Evolutionary conservation across 2,329 filamentous ascomycete species (phyloP).

Genomic region (Juglanconis sp.): DNA sequence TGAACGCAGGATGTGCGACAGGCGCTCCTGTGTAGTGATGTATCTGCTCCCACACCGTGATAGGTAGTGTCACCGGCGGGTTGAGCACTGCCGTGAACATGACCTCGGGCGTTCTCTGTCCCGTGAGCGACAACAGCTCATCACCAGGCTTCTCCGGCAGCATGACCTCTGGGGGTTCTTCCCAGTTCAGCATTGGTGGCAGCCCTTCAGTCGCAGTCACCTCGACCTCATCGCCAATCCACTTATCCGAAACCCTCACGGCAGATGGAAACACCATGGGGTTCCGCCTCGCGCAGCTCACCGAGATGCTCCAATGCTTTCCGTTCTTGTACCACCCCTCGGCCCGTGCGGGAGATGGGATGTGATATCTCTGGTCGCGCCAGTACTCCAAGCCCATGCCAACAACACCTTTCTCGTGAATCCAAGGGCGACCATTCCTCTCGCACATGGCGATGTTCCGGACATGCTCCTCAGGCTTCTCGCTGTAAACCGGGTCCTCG

Average conservation of each 20-base stretch:
- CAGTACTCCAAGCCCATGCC: slow-evolving; percentile 77
- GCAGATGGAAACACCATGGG: slow-evolving; percentile 47
- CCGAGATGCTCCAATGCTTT: slow-evolving; percentile 62
- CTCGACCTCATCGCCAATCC: slow-evolving; percentile 67
- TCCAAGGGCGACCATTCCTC: slow-evolving; percentile 65
- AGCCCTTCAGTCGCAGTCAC: slow-evolving; percentile 38
- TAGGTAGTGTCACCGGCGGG: slow-evolving; percentile 69
- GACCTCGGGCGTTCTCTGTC: slow-evolving; percentile 62
- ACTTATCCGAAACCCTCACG: slow-evolving; percentile 68
- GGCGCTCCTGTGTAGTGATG: slow-evolving; percentile 53
- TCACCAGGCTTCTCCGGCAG: slow-evolving; percentile 47
- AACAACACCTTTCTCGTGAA: slow-evolving; percentile 65
- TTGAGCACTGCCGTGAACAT: slow-evolving; percentile 73
- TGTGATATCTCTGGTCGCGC: slow-evolving; percentile 55
- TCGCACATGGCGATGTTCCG: slow-evolving; percentile 63
- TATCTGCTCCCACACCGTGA: slow-evolving; percentile 60
- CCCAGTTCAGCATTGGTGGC: slow-evolving; percentile 60
- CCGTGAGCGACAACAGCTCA: slow-evolving; percentile 43
- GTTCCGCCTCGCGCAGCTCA: slow-evolving; percentile 58
- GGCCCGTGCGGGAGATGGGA: slow-evolving; percentile 3
- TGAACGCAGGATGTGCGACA: slow-evolving; percentile 38
- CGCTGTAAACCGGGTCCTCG: slow-evolving; percentile 42
- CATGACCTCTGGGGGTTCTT: slow-evolving; percentile 65
- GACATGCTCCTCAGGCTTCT: slow-evolving; percentile 46
- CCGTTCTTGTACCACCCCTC: slow-evolving; percentile 37